phyloP scores from a whole-genome alignment of 345 rosid genomes.

The Eucalyptus regnans region DNA sequence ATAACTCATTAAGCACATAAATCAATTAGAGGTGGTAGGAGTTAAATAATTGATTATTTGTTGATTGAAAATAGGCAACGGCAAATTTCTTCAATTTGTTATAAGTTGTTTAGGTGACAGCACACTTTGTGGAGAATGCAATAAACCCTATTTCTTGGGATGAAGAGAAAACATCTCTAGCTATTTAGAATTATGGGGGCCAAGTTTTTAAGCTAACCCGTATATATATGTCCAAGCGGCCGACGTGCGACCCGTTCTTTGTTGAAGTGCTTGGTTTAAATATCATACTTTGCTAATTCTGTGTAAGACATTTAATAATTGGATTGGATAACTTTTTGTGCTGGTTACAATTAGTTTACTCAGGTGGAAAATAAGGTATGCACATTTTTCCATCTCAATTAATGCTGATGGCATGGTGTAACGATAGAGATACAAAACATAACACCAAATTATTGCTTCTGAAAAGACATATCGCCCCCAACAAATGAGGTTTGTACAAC shows the following conservation, averaged over 20 bases:
- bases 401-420: not conserved
- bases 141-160: too few species aligned
- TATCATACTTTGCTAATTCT: not conserved
- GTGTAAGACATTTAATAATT: not conserved
- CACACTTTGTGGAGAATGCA: too few species aligned
- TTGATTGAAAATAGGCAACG: too few species aligned
- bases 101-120: too few species aligned
- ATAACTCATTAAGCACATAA: too few species aligned
- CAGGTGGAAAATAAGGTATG: not conserved
- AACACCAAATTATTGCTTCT: not conserved
- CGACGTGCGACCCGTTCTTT: not conserved
- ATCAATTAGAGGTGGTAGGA: too few species aligned
- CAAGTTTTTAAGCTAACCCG: too few species aligned
- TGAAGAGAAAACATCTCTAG: too few species aligned
- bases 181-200: too few species aligned
- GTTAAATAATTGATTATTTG: too few species aligned
- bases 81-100: too few species aligned
- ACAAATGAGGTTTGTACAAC: not conserved
- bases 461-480: not conserved
- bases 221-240: too few species aligned
- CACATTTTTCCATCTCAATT: not conserved
- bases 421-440: not conserved
- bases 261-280: not conserved
- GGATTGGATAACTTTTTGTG: not conserved
- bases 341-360: not conserved